Conservation (phyloP, 192 early-diverging fungal genomes). For the Haplosporangium gracile region DNA sequence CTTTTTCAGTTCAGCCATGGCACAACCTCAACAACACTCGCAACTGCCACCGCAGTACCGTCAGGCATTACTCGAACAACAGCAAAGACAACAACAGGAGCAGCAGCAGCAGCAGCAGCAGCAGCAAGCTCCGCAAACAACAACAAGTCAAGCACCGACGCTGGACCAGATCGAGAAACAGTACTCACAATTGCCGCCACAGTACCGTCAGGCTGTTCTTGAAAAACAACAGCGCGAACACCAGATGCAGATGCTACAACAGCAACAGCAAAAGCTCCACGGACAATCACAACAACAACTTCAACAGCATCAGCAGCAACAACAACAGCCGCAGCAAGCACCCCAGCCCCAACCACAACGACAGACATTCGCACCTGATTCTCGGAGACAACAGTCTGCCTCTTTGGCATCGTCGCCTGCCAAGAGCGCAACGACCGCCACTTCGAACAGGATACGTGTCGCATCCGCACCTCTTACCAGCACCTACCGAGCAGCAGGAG, state of each 20-base stretch:
- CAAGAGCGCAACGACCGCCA: background rate
- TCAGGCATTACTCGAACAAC: conserved; percentile 16
- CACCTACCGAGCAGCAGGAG: background rate
- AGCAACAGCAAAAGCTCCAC: conserved; percentile 21
- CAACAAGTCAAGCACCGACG: conserved; percentile 15
- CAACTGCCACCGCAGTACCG: conserved; percentile 26
- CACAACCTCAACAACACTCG: conserved; percentile 15
- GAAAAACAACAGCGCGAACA: conserved; percentile 38
- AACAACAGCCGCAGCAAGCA: conserved; percentile 16
- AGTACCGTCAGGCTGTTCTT: conserved; percentile 49
- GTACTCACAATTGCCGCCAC: conserved; percentile 42
- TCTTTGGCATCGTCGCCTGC: conserved; percentile 24
- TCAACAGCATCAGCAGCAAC: background rate
- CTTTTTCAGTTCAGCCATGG: background rate
- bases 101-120: conserved; percentile 9
- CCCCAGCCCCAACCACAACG: background rate
- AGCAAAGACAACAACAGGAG: conserved; percentile 22
- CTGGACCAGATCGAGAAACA: conserved; percentile 35
- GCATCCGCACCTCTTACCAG: conserved; percentile 31
- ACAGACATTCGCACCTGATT: background rate
- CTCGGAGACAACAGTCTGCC: conserved; percentile 9
- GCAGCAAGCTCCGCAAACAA: conserved; percentile 1
- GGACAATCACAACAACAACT: conserved; percentile 18
- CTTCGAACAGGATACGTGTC: conserved; percentile 17
- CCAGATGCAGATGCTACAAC: conserved; percentile 19